phyloP scores from a whole-genome alignment of 495 filamentous ascomycete species.

The Penicillium psychrofluorescens region DNA sequence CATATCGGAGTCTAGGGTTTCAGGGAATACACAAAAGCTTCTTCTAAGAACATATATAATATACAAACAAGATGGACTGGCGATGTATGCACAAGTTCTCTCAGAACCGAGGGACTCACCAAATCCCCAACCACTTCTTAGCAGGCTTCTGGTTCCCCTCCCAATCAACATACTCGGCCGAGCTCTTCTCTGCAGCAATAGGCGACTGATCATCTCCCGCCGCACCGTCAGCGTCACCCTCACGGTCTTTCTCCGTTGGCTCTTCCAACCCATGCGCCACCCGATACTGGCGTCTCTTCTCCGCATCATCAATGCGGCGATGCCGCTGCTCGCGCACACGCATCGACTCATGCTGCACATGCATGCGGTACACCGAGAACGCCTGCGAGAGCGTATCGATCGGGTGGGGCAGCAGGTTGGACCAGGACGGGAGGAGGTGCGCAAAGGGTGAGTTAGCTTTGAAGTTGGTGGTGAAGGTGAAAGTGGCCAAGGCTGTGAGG shows the following conservation, averaged over 20 bases:
- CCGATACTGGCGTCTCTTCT: constrained; percentile 71
- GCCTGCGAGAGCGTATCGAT: constrained; percentile 49
- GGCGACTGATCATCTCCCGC: constrained; percentile 9
- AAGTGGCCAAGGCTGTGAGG: constrained; percentile 57
- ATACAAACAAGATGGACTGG: background rate
- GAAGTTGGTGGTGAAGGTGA: constrained; percentile 66
- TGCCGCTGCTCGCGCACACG: constrained; percentile 58
- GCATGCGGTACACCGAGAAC: constrained; percentile 61
- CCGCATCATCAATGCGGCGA: constrained; percentile 64
- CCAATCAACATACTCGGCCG: constrained; percentile 29
- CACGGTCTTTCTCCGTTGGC: constrained; percentile 14
- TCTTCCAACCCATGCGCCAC: constrained; percentile 74
- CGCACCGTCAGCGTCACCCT: background rate
- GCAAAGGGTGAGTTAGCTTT: constrained; percentile 59
- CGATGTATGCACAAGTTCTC: background rate
- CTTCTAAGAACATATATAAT: constrained; percentile 1
- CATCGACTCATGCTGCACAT: constrained; percentile 55
- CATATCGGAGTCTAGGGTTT: background rate
- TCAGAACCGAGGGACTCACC: constrained; percentile 21
- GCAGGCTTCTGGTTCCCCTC: constrained; percentile 42
- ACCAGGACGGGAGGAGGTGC: constrained; percentile 60
- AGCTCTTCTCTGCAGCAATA: constrained; percentile 1
- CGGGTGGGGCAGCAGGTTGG: constrained; percentile 54
- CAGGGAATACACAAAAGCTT: no score
- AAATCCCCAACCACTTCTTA: constrained; percentile 61